These are phyloP conservation scores for Chaetomium fimeti DNA, from an alignment of 495 filamentous ascomycete species.

Conservation along the genomic window DNA sequence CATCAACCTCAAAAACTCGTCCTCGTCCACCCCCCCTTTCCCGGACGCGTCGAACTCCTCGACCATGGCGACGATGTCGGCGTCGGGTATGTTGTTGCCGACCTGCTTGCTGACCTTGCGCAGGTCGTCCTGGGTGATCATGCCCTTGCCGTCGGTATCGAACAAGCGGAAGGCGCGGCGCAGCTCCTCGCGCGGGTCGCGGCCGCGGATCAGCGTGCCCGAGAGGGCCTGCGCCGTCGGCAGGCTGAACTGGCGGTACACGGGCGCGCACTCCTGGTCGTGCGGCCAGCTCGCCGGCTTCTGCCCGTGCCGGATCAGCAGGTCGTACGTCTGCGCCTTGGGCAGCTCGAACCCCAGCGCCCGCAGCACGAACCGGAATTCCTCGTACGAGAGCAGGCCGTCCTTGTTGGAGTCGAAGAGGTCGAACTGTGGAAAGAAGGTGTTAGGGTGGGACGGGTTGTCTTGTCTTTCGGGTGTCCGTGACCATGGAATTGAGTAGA, in stretches of 20 bases:
- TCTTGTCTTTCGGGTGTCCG: background rate
- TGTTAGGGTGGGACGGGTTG: background rate
- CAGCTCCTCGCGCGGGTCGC: conserved; percentile 90
- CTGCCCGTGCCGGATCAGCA: conserved; percentile 38
- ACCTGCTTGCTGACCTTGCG: conserved; percentile 84
- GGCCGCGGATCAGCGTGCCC: conserved; percentile 70
- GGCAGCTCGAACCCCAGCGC: conserved; percentile 79
- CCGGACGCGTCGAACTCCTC: conserved; percentile 97
- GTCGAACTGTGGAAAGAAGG: conserved; percentile 63
- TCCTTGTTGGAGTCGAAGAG: conserved; percentile 98
- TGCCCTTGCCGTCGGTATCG: conserved; percentile 69
- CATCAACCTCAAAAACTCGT: conserved; percentile 73
- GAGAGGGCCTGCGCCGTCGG: conserved; percentile 70
- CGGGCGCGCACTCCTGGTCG: conserved; percentile 40
- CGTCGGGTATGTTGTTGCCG: conserved; percentile 87
- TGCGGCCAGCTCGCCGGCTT: conserved; percentile 38
- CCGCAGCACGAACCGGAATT: conserved; percentile 96
- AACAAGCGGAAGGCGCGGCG: conserved; percentile 88
- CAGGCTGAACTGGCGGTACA: conserved; percentile 40
- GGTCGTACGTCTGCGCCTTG: conserved; percentile 41
- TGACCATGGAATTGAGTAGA: background rate
- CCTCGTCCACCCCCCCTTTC: conserved; percentile 81
- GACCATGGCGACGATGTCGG: conserved; percentile 92
- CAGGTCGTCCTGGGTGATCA: conserved; percentile 83
- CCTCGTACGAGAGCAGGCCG: conserved; percentile 90